Evolutionary conservation across 192 early-diverging fungal species (phyloP).

Genomic region (Coemansia sp.): DNA sequence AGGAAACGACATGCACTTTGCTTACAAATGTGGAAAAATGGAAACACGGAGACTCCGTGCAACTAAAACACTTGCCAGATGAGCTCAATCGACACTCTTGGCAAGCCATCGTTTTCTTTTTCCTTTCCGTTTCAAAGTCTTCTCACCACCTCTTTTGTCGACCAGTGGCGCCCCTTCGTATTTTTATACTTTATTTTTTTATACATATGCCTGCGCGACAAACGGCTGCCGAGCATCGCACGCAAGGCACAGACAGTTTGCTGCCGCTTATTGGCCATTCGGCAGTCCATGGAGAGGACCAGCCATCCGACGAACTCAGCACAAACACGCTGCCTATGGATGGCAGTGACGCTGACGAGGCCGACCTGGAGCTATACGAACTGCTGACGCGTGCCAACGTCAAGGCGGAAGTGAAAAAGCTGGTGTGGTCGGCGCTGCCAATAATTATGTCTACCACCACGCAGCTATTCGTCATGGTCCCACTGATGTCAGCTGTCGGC

Average conservation of each 20-base stretch:
- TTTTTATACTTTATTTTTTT: background rate
- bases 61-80: background rate
- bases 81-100: background rate
- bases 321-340: background rate
- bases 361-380: slow-evolving; percentile 2
- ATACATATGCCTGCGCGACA: background rate
- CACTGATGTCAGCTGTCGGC: slow-evolving; percentile 54
- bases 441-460: slow-evolving; percentile 38
- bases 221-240: background rate
- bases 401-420: slow-evolving; percentile 11
- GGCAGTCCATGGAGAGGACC: background rate
- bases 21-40: background rate
- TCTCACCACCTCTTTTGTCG: background rate
- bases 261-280: background rate
- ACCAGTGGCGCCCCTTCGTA: background rate
- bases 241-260: background rate
- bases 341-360: background rate
- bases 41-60: background rate
- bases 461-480: slow-evolving; percentile 35
- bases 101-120: background rate
- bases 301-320: background rate
- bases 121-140: background rate
- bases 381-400: slow-evolving; percentile 7
- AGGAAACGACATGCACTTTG: background rate
- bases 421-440: slow-evolving; percentile 27